Evolutionary conservation across 208 protist genomes (phyloP), one percentile per base, ranked within the genome.

Genomic region (Acanthamoeba culbertsoni): DNA sequence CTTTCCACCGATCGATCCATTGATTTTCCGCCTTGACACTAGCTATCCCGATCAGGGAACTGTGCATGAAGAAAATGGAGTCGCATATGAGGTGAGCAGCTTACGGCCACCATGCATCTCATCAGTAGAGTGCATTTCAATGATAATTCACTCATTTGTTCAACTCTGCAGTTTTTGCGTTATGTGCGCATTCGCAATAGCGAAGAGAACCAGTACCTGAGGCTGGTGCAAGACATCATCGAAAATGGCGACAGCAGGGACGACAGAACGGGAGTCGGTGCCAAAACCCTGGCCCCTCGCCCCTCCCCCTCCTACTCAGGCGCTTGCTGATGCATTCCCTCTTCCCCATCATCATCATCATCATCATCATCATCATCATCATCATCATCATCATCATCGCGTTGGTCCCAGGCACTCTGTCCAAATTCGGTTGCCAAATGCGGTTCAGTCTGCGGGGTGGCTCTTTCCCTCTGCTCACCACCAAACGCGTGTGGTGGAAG

Each of bases 401-500:
- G 7, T 57, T 57, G 14, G 51, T 0, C 46, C 2, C 51, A 86
- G 77, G 86, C 42, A 99, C 98, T 4, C 77, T 98, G 33, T 98
- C 97, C 84, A 77, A 98, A 73, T 99, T 99, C 95, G 99, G 99
- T 6, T 97, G 97, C 18, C 97, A 98, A 94, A 99, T 99, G 98
- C 97, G 98, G 42, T 99, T 99, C 96, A 96, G 95, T 65, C 96
- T 99, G 43, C 97, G 98, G 20, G 95, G 98, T 89, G 98, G 97
- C 84, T 82, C 62, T 26, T 98, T 99, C 68, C 99, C 99, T 40
- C 96, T 99, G 43, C 96, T 99, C 35, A 99, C 99, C 35, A 99
- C 99, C 28, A 99, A 99, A 96, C 97, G 98, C 16, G 99, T 99
- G 0, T 99, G 99, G 95, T 99, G 99, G 99, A 96, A 97, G 20